A percentile compares a stretch with the other conserved stretches of the same genome.
phyloP scores from a whole-genome alignment of 805 yeast species.

The Candida takata region DNA sequence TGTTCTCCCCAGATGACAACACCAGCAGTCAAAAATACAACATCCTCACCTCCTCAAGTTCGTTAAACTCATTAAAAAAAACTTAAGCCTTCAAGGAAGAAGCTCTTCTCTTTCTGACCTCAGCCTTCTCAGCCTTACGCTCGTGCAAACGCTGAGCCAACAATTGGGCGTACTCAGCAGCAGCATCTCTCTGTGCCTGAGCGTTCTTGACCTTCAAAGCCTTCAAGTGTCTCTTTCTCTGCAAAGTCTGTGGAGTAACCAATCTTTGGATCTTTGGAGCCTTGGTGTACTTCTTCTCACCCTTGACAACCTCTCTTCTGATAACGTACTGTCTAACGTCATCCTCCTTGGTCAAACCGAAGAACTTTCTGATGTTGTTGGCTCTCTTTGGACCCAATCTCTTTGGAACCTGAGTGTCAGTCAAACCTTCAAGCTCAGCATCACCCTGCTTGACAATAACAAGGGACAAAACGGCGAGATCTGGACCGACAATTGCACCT shows the following conservation, averaged over 20 bases:
- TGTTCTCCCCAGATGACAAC: no score
- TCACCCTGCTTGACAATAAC: constrained; percentile 97
- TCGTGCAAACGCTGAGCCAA: constrained; percentile 97
- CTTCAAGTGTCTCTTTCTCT: constrained; percentile 96
- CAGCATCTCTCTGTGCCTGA: constrained; percentile 99
- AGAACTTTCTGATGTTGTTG: constrained; percentile 99
- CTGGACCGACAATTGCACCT: constrained; percentile 98
- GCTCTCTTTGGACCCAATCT: constrained; percentile 99
- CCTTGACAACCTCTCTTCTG: constrained; percentile 97
- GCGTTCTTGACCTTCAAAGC: constrained; percentile 94
- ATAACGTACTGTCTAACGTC: constrained; percentile 74
- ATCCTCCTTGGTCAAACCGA: constrained; percentile 84
- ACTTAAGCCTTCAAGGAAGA: constrained; percentile 87
- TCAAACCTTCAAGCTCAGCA: constrained; percentile 88
- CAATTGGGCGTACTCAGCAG: constrained; percentile 99
- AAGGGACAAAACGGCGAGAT: constrained; percentile 91
- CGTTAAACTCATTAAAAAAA: neutral
- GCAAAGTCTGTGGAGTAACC: constrained; percentile 97
- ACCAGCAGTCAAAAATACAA: neutral
- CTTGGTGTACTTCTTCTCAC: constrained; percentile 98
- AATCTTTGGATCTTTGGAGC: constrained; percentile 99
- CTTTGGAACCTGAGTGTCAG: constrained; percentile 93
- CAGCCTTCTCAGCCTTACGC: constrained; percentile 98
- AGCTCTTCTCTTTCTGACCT: constrained; percentile 99
- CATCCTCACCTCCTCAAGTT: neutral